phyloP scores from a whole-genome alignment of 768 basidiomycete genomes.

The Glaciozyma martinii region DNA sequence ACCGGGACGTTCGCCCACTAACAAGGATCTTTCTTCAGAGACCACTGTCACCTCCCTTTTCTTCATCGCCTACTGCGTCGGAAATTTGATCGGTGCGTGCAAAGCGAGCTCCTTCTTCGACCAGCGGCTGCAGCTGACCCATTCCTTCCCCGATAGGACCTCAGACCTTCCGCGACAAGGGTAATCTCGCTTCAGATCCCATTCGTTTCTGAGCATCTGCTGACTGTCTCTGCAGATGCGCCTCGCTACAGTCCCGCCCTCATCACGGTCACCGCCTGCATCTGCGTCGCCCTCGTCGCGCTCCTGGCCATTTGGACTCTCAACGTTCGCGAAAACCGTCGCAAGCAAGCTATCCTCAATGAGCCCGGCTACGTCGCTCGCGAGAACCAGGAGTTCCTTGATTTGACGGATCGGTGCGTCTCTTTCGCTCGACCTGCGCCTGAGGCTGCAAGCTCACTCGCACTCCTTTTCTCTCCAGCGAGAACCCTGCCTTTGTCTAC shows the following conservation, averaged over 20 bases:
- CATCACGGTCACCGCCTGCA: background rate
- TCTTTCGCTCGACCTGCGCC: background rate
- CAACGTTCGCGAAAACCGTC: conserved; percentile 6
- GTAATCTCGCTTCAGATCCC: no score
- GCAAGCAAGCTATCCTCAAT: background rate
- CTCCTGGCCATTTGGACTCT: conserved; percentile 1
- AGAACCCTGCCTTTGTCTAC: conserved; percentile 5
- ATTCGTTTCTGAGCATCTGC: no score
- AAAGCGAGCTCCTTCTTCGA: background rate
- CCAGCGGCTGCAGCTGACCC: background rate
- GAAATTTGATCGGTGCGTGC: conserved; percentile 5
- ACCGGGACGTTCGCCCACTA: no score
- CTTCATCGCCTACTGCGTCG: conserved; percentile 27
- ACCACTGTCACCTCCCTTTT: conserved; percentile 21
- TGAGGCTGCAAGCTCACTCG: background rate
- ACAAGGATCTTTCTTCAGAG: background rate
- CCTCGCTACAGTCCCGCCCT: conserved; percentile 6
- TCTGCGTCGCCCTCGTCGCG: background rate
- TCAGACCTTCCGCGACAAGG: conserved; percentile 1
- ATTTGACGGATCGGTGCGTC: background rate
- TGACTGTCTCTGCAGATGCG: background rate
- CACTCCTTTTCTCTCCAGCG: background rate
- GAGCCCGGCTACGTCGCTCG: background rate
- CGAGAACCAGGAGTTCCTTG: conserved; percentile 1
- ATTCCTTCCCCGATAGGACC: background rate